Conservation (phyloP, 108 stramenopile genomes). For the Skeletonema potamos region DNA sequence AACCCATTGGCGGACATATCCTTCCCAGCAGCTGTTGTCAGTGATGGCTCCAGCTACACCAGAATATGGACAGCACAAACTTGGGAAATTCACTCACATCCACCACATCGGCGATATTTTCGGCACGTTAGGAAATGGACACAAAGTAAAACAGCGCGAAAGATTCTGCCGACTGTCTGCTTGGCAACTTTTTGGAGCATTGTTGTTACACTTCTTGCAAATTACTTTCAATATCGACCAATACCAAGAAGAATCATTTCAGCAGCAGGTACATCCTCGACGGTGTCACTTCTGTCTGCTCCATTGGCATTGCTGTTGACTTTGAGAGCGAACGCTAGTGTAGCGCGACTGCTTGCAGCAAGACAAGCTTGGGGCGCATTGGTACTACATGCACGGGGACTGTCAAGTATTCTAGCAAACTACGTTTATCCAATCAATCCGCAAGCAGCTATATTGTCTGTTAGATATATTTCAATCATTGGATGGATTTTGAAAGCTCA, state of each 20-base stretch:
- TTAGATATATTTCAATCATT: slow-evolving; percentile 31
- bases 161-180: slow-evolving; percentile 34
- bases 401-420: slow-evolving; percentile 18
- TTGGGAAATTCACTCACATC: slow-evolving; percentile 30
- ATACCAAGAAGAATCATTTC: slow-evolving; percentile 4
- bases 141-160: slow-evolving; percentile 23
- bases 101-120: slow-evolving; percentile 29
- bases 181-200: slow-evolving; percentile 28
- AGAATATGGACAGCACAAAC: slow-evolving; percentile 27
- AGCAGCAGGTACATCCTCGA: slow-evolving; percentile 1
- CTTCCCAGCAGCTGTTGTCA: slow-evolving; percentile 11
- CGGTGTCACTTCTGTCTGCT: slow-evolving; percentile 21
- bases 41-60: slow-evolving; percentile 39
- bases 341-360: slow-evolving; percentile 31
- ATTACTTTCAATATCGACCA: background rate
- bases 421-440: slow-evolving; percentile 18
- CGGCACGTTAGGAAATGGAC: slow-evolving; percentile 33
- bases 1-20: slow-evolving; percentile 9
- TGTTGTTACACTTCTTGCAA: slow-evolving; percentile 8
- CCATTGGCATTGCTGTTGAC: slow-evolving; percentile 45
- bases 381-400: slow-evolving; percentile 11
- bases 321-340: slow-evolving; percentile 30
- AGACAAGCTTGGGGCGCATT: slow-evolving; percentile 29
- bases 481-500: slow-evolving; percentile 41
- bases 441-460: slow-evolving; percentile 13